A percentile compares a stretch with the other conserved stretches of the same genome.
These are phyloP conservation scores for Paradendryphiella salina DNA, from an alignment of 2,329 filamentous ascomycete species.

Conservation along the genomic window DNA sequence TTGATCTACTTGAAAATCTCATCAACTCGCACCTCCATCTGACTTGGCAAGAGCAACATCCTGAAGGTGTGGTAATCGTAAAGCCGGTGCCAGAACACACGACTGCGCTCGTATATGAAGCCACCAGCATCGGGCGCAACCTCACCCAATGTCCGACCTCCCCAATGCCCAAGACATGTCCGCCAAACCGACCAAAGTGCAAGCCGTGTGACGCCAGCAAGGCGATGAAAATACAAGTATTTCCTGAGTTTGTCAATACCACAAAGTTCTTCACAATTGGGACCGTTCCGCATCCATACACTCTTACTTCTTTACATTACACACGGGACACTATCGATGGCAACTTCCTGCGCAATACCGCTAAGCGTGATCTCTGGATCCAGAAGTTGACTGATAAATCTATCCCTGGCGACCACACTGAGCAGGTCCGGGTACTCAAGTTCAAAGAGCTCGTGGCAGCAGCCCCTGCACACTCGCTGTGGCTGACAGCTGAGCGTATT, in stretches of 20 bases:
- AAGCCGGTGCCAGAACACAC: conserved; percentile 79
- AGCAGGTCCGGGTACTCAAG: conserved; percentile 66
- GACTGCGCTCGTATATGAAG: conserved; percentile 70
- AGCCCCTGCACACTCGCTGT: conserved; percentile 66
- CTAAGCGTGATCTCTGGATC: conserved; percentile 79
- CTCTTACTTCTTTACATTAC: conserved; percentile 69
- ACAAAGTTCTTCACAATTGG: conserved; percentile 78
- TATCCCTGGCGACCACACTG: conserved; percentile 65
- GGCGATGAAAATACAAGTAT: conserved; percentile 68
- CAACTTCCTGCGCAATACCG: conserved; percentile 58
- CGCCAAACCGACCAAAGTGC: conserved; percentile 77
- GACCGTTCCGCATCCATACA: conserved; percentile 89
- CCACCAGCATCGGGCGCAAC: conserved; percentile 71
- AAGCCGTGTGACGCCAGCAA: conserved; percentile 67
- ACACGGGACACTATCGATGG: conserved; percentile 52
- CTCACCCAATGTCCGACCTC: conserved; percentile 75
- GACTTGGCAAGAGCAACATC: conserved; percentile 80
- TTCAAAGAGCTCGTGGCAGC: conserved; percentile 83
- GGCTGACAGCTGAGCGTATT: conserved; percentile 72
- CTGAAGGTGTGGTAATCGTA: conserved; percentile 75
- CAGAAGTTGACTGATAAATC: conserved; percentile 69
- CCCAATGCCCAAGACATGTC: conserved; percentile 76
- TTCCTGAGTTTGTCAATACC: conserved; percentile 70
- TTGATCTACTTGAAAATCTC: conserved; percentile 69
- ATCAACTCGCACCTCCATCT: conserved; percentile 84